Evolutionary conservation across 75 land plant species (phyloP), one percentile per base, ranked within the genome.

Genomic region (Pseudotsuga menziesii): DNA sequence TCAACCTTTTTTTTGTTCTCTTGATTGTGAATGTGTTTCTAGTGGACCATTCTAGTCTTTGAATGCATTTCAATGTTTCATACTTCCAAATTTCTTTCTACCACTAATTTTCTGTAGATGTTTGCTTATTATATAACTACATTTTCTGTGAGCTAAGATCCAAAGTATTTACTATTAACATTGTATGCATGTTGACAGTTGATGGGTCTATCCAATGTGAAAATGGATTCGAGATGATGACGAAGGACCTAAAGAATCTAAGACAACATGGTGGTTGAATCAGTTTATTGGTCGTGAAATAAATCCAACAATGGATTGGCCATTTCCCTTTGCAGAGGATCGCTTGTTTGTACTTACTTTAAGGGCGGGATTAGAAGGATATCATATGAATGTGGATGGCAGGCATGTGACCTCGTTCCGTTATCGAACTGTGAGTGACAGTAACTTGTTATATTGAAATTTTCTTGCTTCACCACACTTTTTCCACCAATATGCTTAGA

Each of bases 341-440:
- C 78, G 83, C 59, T 69, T 85, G 52, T 91, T 91, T 75, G 88
- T 91, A 13, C 77, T 91, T 48, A 91, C 91, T 27, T 58, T 91
- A 39, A 75, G 86, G 72, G 93, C 91, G 58, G 91, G 93, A 5
- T 81, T 88, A 57, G 93, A 91, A 80, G 93, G 91, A 32, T 91
- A 89, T 77, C 93, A 91, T 58, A 75, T 91, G 78, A 89, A 63
- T 55, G 86, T 86, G 41, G 91, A 90, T 72, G 93, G 93, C 17
- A 80, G 91, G 57, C 93, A 91, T 75, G 82, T 91, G 15, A 77
- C 87, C 15, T 89, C 93, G 26, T 91, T 87, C 61, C 93, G 89
- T 2, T 89, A 91, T 75, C 82, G 93, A 61, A 78, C 85, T 63
- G 75, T 73, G 58, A 73, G 75, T 56, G 26, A 20, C 72, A 41